Conservation (phyloP, 768 basidiomycete species). For the Xerocomus brunneocitrinus region DNA sequence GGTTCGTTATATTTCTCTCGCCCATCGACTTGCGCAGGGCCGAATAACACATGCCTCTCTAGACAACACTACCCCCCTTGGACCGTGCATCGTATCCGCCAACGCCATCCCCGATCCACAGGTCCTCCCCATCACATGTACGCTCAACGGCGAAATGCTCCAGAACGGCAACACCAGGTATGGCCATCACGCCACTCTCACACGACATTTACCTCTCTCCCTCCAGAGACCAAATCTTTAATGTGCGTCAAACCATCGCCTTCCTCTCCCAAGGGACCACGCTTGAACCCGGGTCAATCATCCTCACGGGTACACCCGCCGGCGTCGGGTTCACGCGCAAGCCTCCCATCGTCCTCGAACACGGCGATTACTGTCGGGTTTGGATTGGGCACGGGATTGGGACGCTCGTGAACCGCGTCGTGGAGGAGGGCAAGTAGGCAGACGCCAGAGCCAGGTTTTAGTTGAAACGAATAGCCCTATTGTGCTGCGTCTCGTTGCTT, state of each 20-base stretch:
- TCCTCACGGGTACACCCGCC: conserved; percentile 78
- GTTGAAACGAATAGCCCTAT: background rate
- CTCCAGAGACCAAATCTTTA: conserved; percentile 76
- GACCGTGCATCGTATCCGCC: conserved; percentile 74
- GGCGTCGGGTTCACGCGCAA: conserved; percentile 78
- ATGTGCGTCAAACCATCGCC: conserved; percentile 67
- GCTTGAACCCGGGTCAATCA: conserved; percentile 74
- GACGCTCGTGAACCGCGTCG: conserved; percentile 72
- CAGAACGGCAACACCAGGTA: conserved; percentile 81
- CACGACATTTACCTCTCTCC: background rate
- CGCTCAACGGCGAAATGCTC: conserved; percentile 60
- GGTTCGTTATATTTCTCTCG: conserved; percentile 39
- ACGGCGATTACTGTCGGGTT: conserved; percentile 67
- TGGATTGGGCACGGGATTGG: conserved; percentile 74
- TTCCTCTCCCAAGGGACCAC: conserved; percentile 85
- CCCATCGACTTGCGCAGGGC: background rate
- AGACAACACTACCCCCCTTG: conserved; percentile 56
- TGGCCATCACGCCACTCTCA: background rate
- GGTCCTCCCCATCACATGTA: conserved; percentile 53
- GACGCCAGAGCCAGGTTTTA: conserved; percentile 47
- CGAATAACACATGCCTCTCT: background rate
- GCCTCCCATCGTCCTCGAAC: conserved; percentile 64
- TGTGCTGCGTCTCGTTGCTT: background rate
- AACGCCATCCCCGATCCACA: conserved; percentile 63
- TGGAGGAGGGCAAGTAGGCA: conserved; percentile 50